Percentiles rank a stretch among this genome's conserved stretches.
Conservation (phyloP, 768 basidiomycete genomes). For the Leucogyrophana mollusca region DNA sequence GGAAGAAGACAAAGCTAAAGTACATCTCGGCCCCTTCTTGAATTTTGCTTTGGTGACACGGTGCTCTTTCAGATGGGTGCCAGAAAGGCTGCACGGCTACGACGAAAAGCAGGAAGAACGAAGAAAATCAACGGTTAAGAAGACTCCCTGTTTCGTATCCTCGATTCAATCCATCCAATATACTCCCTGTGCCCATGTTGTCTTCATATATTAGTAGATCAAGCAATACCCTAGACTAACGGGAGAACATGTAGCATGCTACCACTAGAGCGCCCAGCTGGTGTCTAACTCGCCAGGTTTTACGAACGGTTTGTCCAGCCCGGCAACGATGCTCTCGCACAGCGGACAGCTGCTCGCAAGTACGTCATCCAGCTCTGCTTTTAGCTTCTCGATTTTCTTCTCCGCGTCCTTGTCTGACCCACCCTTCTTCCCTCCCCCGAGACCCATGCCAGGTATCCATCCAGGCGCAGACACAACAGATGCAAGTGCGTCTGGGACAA, state of each 20-base stretch:
- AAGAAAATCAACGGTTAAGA: conserved; percentile 81
- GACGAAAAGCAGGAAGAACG: conserved; percentile 69
- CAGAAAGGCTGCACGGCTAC: conserved; percentile 69
- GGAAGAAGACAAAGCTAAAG: conserved; percentile 35
- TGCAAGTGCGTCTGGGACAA: conserved; percentile 91
- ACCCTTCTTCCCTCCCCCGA: conserved; percentile 44
- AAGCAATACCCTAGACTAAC: conserved; percentile 6
- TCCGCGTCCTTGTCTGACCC: conserved; percentile 46
- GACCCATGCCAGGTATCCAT: conserved; percentile 73
- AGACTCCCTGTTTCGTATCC: conserved; percentile 3
- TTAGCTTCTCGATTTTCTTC: conserved; percentile 68
- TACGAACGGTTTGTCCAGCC: conserved; percentile 86
- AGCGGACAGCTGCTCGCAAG: conserved; percentile 88
- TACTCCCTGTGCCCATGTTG: neutral
- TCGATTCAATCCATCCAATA: neutral
- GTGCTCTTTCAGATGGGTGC: conserved; percentile 66
- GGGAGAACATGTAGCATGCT: neutral
- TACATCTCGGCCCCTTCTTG: conserved; percentile 1
- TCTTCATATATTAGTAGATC: conserved; percentile 1
- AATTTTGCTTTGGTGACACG: neutral
- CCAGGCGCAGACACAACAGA: conserved; percentile 74
- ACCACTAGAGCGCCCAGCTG: conserved; percentile 70
- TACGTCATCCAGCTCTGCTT: conserved; percentile 85
- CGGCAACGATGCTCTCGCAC: conserved; percentile 86
- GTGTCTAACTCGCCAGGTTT: conserved; percentile 73